Conservation (phyloP, 2,329 filamentous ascomycete genomes). For the Cyphellophora attinorum region DNA sequence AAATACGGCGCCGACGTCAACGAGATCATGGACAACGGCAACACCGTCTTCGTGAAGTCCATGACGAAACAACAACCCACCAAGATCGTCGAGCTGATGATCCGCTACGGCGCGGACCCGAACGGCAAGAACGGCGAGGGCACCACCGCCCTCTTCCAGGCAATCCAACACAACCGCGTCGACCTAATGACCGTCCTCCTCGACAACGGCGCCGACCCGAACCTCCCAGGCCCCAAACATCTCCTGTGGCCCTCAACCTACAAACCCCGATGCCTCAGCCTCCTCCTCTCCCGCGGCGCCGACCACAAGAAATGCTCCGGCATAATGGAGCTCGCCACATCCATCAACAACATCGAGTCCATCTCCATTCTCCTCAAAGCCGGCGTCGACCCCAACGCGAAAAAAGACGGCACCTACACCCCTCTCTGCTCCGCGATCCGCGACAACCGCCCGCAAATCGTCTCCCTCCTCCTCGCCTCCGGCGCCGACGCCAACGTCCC, state of each 20-base stretch:
- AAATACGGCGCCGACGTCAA: constrained; percentile 53
- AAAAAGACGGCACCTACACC: constrained; percentile 59
- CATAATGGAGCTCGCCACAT: constrained; percentile 54
- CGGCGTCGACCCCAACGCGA: constrained; percentile 51
- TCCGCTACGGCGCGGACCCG: constrained; percentile 50
- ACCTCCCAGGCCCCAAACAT: constrained; percentile 60
- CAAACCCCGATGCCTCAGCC: constrained; percentile 47
- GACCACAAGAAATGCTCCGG: constrained; percentile 52
- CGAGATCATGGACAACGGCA: constrained; percentile 44
- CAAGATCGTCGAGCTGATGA: constrained; percentile 48
- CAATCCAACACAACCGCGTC: constrained; percentile 46
- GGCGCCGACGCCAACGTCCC: constrained; percentile 44
- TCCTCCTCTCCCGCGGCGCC: constrained; percentile 51
- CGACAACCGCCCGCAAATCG: constrained; percentile 54
- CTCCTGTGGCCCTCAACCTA: constrained; percentile 58
- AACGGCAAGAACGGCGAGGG: constrained; percentile 53
- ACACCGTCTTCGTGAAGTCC: constrained; percentile 50
- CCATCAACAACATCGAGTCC: constrained; percentile 54
- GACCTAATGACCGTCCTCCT: constrained; percentile 47
- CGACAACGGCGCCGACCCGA: constrained; percentile 55
- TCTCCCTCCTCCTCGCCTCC: constrained; percentile 47
- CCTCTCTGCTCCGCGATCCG: constrained; percentile 60
- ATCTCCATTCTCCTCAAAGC: constrained; percentile 48
- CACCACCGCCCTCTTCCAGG: constrained; percentile 53
- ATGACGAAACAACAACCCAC: constrained; percentile 51